Evolutionary conservation across 2,329 filamentous ascomycete genomes (phyloP), one percentile per base, ranked within the genome.

Genomic region (Cordyceps farinosa): DNA sequence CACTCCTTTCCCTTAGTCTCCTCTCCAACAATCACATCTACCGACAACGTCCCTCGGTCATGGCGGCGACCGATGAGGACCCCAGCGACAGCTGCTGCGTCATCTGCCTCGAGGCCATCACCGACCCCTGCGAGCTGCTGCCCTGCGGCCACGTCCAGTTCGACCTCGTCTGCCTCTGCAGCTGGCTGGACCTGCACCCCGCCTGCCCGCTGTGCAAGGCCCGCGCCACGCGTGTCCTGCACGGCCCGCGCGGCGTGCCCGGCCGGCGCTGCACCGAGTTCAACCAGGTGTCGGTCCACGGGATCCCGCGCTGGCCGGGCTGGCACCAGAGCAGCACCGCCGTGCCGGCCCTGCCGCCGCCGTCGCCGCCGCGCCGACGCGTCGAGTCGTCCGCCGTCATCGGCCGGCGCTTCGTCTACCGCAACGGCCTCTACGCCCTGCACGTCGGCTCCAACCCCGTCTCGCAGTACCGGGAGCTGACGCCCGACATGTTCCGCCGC

Each of bases 71-170:
- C 6, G 17, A 44, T 9, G 7, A n/a, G 42, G 42, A 44, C 2
- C 17, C 2, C 42, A 44, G 9, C 42, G 8, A 36, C 4, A 70
- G 73, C 66, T 86, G 83, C 70, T 97, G 93, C 75, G 91, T 96
- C 66, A 95, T 98, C 74, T 98, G 93, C 75, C 86, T 97, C 65
- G 90, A 94, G 63, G 72, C 78, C 60, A 81, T 97, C 70, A 85
- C 86, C 10, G 90, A 95, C 69, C 78, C 85, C 59, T 92, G 90
- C 66, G 80, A 88, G 57, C 85, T 90, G 8, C 78, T 83, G 27
- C 92, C 93, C 8, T 98, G 93, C 79, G 83, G 85, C 48, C 93
- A 98, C 78, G 77, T 80, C 63, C 86, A 87, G 68, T 97, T 96
- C 73, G 92, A 97, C 79, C 96, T 92, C 71, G 74, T 91, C 13